Base-by-base conservation (phyloP, 2,329 filamentous ascomycete species). In the Botryosphaeria dothidea region DNA sequence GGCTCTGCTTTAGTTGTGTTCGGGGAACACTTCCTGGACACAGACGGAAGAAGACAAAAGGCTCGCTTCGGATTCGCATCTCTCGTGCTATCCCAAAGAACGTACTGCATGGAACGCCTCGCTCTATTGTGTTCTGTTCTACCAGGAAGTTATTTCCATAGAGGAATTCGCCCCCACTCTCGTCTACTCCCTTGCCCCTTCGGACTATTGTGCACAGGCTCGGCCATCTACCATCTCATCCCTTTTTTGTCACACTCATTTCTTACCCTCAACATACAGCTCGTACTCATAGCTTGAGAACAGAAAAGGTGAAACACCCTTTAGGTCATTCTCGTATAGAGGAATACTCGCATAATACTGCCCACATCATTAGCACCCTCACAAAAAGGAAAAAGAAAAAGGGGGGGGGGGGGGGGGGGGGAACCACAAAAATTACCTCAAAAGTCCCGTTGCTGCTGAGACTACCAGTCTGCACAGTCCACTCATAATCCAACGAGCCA, bases 391-490 rank as follows among this genome's bases (percentile, higher is more conserved):
- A 45, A 17, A n/a, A 31, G 3, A 11, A 17, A 2, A 43, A 58
- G 31, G 51, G 3, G 36, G 17, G 15, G 0, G 13, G 9, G 9
- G 19, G 6, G 31, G 31, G 11, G 31, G 31, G 31, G 6, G 31
- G 31, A 34, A 34, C 17, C 38, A 9, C 8, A 49, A 17, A 38
- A 69, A 75, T 73, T 69, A 84, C 83, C 72, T 84, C 79, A 68
- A 83, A 86, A 4, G 77, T 79, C 2, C 80, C 80, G 67, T 77
- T 80, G 66, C 80, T 79, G 67, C 77, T 80, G 66, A 86, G 68
- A 57, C 81, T 84, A 38, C 84, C 83, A 11, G 86, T 84, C 57
- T 77, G 72, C 0, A 85, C 84, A 0, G 84, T 86, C 1, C 82
- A 82, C 66, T 83, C 80, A 73, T 79, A 85, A 57, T 78, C 79